phyloP scores from a whole-genome alignment of 768 basidiomycete species.

The Lactarius akahatsu region DNA sequence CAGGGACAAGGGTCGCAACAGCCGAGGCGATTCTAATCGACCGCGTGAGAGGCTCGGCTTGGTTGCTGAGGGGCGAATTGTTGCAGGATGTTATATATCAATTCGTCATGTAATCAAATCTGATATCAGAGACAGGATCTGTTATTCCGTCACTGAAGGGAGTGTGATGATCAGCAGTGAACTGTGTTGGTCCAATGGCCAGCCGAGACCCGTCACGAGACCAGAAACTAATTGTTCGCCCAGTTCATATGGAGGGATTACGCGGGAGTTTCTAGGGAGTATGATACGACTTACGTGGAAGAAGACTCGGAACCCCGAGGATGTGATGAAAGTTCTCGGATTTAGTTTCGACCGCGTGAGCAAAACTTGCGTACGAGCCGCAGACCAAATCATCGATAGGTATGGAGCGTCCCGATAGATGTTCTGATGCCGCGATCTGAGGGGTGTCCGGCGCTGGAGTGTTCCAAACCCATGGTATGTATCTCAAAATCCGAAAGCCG shows the following conservation, averaged over 20 bases:
- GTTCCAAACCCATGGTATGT: not conserved
- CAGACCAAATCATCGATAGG: not conserved
- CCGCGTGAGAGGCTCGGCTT: not conserved
- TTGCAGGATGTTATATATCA: not conserved
- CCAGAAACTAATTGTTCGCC: not conserved
- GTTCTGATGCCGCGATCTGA: not conserved
- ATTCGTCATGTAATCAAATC: not conserved
- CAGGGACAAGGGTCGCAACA: conserved; percentile 24
- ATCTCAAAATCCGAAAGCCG: not conserved
- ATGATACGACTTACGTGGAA: not conserved
- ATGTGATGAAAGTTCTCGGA: not conserved
- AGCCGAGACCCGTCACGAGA: not conserved
- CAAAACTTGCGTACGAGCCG: not conserved
- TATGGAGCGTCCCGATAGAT: not conserved
- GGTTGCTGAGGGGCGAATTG: not conserved
- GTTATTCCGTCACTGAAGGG: not conserved
- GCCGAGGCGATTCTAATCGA: conserved; percentile 12
- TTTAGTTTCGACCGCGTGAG: not conserved
- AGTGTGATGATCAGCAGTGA: not conserved
- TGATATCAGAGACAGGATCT: not conserved
- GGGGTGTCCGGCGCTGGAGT: not conserved
- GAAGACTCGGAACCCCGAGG: not conserved
- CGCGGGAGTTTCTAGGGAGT: not conserved
- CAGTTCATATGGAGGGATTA: not conserved
- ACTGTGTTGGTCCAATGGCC: not conserved